phyloP scores from a whole-genome alignment of 2,329 filamentous ascomycete genomes.

The Phyllosticta ampelicida region DNA sequence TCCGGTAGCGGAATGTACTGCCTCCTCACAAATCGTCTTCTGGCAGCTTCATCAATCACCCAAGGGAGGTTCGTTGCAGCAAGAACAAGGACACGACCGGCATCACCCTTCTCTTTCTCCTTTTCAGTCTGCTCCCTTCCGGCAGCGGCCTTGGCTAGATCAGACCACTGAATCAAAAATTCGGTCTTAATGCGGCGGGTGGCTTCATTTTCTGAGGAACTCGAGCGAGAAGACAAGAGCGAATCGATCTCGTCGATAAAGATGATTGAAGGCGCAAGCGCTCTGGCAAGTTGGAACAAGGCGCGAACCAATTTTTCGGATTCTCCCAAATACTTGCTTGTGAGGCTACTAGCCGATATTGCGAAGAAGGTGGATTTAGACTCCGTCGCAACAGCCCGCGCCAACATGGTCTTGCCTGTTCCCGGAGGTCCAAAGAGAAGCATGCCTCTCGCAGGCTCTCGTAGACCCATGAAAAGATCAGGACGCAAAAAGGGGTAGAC shows the following conservation, averaged over 20 bases:
- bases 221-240: conserved; percentile 71
- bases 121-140: conserved; percentile 61
- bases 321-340: conserved; percentile 91
- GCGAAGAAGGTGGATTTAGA: conserved; percentile 94
- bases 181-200: conserved; percentile 93
- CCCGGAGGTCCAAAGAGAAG: conserved; percentile 91
- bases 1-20: conserved; percentile 96
- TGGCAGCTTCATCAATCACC: conserved; percentile 93
- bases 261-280: conserved; percentile 86
- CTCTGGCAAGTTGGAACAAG: conserved; percentile 79
- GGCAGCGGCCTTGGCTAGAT: conserved; percentile 82
- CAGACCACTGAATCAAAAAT: conserved; percentile 95
- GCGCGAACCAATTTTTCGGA: conserved; percentile 93
- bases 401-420: conserved; percentile 98
- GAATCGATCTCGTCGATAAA: conserved; percentile 99
- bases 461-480: conserved; percentile 88
- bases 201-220: conserved; percentile 81
- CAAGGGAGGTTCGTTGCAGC: conserved; percentile 94
- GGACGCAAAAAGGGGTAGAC: conserved; percentile 94
- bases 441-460: conserved; percentile 91
- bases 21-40: conserved; percentile 78
- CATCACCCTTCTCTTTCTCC: conserved; percentile 64
- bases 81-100: conserved; percentile 80
- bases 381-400: conserved; percentile 87
- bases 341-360: conserved; percentile 87